Evolutionary conservation across 345 rosid genomes (phyloP).

Genomic region (Salix dunnii): DNA sequence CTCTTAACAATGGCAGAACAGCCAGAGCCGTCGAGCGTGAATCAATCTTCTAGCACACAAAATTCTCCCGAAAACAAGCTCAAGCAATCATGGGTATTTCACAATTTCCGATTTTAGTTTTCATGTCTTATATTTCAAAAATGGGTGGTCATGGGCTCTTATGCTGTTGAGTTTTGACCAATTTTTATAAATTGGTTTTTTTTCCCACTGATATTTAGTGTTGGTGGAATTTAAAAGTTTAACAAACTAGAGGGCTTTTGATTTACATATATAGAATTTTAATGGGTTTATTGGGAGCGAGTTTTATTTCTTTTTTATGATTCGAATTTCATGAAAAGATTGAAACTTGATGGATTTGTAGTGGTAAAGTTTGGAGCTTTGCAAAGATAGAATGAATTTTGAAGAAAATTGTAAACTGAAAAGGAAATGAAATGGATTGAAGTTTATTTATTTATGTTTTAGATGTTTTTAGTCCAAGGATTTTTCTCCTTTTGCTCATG

Average conservation of each 20-base stretch:
- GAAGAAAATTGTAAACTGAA: not conserved
- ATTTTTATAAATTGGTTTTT: not conserved
- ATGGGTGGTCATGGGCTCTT: not conserved
- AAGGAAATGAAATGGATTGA: not conserved
- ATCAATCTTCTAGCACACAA: constrained; percentile 6
- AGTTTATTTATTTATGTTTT: not conserved
- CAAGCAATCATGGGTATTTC: constrained; percentile 12
- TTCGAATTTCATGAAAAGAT: not conserved
- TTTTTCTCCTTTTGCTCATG: not conserved
- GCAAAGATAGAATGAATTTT: not conserved
- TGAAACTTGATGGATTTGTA: not conserved
- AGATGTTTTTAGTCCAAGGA: not conserved
- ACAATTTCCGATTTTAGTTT: not conserved
- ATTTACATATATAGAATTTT: not conserved
- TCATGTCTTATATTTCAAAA: not conserved
- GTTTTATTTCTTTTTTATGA: not conserved
- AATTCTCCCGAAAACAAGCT: not conserved
- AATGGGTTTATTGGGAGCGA: not conserved
- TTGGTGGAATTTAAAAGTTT: not conserved
- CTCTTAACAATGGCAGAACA: not conserved
- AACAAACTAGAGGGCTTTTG: not conserved
- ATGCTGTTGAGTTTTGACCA: not conserved
- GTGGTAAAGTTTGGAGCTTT: not conserved
- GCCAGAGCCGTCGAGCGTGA: not conserved
- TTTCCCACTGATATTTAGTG: not conserved